Conservation (phyloP, 148 eudicot genomes). For the Vaccinium macrocarpon region DNA sequence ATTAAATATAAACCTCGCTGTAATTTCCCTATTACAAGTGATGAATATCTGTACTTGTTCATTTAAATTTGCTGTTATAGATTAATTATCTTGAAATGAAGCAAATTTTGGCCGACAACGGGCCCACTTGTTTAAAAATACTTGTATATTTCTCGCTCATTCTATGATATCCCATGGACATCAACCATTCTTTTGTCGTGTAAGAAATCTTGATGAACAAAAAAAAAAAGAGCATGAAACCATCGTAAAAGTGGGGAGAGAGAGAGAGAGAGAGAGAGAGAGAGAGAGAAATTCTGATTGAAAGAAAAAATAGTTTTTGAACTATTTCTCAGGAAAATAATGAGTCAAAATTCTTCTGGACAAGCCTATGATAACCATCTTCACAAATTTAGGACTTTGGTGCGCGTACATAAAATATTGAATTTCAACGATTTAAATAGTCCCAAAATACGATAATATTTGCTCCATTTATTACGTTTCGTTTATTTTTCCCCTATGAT, state of each 20-base stretch:
- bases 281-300: neutral
- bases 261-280: neutral
- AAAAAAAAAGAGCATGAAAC: too few species aligned
- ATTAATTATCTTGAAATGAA: too few species aligned
- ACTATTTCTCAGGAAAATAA: neutral
- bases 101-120: too few species aligned
- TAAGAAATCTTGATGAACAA: too few species aligned
- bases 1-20: too few species aligned
- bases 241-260: neutral
- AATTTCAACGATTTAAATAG: too few species aligned
- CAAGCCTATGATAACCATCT: neutral
- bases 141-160: neutral
- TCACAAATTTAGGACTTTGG: neutral
- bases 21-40: too few species aligned
- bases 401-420: too few species aligned
- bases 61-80: too few species aligned
- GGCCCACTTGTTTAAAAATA: too few species aligned
- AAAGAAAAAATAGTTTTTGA: neutral
- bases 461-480: neutral
- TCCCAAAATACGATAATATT: neutral
- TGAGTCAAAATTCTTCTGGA: neutral
- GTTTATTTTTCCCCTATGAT: neutral
- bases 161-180: neutral
- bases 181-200: neutral
- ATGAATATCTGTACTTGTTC: too few species aligned